Base-by-base conservation (phyloP, 2,329 filamentous ascomycete genomes). In the Dryadomyces quercivorus region DNA sequence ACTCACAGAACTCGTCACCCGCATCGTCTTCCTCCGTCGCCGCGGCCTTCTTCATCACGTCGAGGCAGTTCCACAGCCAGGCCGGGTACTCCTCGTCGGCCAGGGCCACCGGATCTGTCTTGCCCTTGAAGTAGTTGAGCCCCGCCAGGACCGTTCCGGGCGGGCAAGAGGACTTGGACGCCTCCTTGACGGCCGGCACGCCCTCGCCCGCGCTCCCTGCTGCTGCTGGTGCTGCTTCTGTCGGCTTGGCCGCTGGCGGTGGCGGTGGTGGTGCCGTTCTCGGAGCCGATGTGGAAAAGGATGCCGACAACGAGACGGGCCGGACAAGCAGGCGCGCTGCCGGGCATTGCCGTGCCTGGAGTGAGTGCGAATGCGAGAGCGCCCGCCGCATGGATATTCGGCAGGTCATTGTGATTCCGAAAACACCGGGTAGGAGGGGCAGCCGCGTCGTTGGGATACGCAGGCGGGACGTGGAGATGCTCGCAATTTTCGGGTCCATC, bases 1-100 rank as follows among this genome's bases (percentile, higher is more conserved):
- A 78, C 85, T 51, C 79, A 92, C 88, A 91, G 67, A 89, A 93
- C 61, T 90, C 76, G 71, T 92, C 88, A 21, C 82, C 85, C 26
- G 77, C 78, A 10, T 75, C 75, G 12, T 73, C 76, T 3, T 75
- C 78, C 2, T 70, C 72, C 5, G 40, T 43, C 15, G 69, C 71
- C 20, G 69, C 68, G 3, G 63, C 67, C 64, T 76, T 80, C 68
- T 80, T 78, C 68, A 80, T 73, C 55, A 78, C 75, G 51, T 83
- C 78, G 54, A 93, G 70, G 61, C 86, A 82, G 3, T 70, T 74
- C 88, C 88, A 94, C 58, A 94, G 68, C 88, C 88, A 94, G 22
- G 73, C 74, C 3, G 88, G 88, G 69, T 94, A 94, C 58, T 86
- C 85, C 21, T 81, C 74, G 61, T 94, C 88, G 38, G 82, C 75